A percentile compares a stretch with the other conserved stretches of the same genome.
These are phyloP conservation scores for Tricholoma matsutake DNA, from an alignment of 768 basidiomycete species.

Conservation along the genomic window DNA sequence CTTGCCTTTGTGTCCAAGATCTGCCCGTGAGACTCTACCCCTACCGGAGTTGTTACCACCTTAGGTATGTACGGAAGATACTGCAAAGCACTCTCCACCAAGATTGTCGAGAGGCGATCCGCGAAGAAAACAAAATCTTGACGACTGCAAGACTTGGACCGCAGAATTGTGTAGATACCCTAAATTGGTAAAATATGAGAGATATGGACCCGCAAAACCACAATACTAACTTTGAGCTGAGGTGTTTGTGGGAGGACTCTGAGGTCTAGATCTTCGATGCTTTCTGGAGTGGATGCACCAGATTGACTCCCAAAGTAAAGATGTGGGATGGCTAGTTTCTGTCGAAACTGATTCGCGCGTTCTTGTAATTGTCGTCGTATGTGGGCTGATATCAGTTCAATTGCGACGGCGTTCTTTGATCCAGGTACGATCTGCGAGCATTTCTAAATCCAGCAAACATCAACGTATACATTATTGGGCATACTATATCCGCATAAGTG, in stretches of 20 bases:
- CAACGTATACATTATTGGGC: constrained; percentile 11
- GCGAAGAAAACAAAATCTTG: constrained; percentile 94
- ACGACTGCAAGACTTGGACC: constrained; percentile 63
- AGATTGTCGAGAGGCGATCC: constrained; percentile 79
- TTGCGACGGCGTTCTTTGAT: constrained; percentile 82
- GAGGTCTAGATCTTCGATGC: constrained; percentile 48
- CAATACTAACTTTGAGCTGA: constrained; percentile 63
- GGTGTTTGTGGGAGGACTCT: constrained; percentile 73
- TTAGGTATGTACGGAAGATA: constrained; percentile 70
- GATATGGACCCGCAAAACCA: neutral
- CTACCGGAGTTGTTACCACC: constrained; percentile 66
- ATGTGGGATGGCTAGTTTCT: constrained; percentile 62
- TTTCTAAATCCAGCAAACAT: neutral
- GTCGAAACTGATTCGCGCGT: constrained; percentile 69
- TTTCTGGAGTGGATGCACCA: constrained; percentile 36
- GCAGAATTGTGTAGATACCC: constrained; percentile 88
- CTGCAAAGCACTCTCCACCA: constrained; percentile 83
- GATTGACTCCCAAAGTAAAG: constrained; percentile 33
- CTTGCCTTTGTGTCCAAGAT: constrained; percentile 57
- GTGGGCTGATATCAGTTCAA: constrained; percentile 91
- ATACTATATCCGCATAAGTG: constrained; percentile 84
- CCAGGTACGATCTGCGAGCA: constrained; percentile 87
- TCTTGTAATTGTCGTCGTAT: constrained; percentile 81
- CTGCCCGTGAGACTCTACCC: constrained; percentile 54
- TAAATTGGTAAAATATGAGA: constrained; percentile 24